A percentile compares a stretch with the other conserved stretches of the same genome.
These are phyloP conservation scores for Beauveria varroae DNA, from an alignment of 2,329 filamentous ascomycete species.

Conservation along the genomic window DNA sequence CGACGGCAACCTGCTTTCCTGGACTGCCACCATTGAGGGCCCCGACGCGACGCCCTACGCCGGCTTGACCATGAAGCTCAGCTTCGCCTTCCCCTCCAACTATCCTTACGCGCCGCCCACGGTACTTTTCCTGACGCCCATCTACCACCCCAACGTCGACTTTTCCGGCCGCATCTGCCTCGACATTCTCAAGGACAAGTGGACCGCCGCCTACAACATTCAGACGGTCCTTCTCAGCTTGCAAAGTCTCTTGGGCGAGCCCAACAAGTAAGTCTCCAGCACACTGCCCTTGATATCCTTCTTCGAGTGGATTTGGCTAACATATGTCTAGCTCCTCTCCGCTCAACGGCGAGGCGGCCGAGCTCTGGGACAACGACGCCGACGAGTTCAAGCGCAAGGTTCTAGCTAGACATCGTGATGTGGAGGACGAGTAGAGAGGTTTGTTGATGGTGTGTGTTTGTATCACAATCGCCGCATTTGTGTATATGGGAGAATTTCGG, in stretches of 20 bases:
- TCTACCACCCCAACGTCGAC: constrained; percentile 98
- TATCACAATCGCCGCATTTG: neutral
- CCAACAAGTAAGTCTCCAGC: constrained; percentile 69
- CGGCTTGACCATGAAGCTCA: constrained; percentile 82
- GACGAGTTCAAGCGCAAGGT: constrained; percentile 81
- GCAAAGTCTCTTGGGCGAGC: constrained; percentile 91
- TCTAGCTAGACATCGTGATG: constrained; percentile 51
- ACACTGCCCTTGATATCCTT: neutral
- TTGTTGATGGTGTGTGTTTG: neutral
- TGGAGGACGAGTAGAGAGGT: constrained; percentile 51
- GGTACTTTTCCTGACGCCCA: constrained; percentile 95
- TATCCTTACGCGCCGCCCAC: constrained; percentile 89
- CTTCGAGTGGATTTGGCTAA: too few relatives aligned
- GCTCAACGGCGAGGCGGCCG: constrained; percentile 90
- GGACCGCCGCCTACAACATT: constrained; percentile 96
- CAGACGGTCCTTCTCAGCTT: constrained; percentile 87
- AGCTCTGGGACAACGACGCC: constrained; percentile 86
- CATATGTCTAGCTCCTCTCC: constrained; percentile 66
- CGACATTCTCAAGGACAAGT: constrained; percentile 98
- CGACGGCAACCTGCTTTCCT: constrained; percentile 82
- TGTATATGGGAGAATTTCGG: constrained; percentile 28
- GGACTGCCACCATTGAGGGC: constrained; percentile 90
- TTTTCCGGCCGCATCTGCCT: constrained; percentile 95
- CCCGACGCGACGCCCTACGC: constrained; percentile 89
- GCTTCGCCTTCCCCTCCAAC: constrained; percentile 81